Base-by-base conservation (phyloP, 2,329 filamentous ascomycete species). In the Septoria linicola region DNA sequence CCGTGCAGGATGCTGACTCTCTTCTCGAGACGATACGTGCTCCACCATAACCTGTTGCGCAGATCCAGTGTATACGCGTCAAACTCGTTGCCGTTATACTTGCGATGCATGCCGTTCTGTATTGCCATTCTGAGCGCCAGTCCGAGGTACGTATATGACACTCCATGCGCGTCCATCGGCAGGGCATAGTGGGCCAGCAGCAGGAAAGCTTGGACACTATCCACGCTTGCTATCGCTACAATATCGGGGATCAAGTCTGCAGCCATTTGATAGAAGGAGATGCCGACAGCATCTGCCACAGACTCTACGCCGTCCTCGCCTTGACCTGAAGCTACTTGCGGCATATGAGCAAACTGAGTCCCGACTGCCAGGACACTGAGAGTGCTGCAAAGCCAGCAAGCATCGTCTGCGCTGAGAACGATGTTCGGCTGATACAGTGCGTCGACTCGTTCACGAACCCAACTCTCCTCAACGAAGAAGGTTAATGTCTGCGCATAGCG, bases 81-180 rank as follows among this genome's bases (percentile, higher is more conserved):
- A 8, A 80, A 68, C 0, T 71, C 74, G 42, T 74, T 71, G 5
- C 53, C 53, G 17, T 20, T 40, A 20, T 56, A 53, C 27, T 53
- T 75, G 37, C 80, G 70, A 57, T 82, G 80, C 79, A 82, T 80
- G 13, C 80, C 80, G 59, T 82, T 82, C 55, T 81, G 79, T 13
- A 82, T 79, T 1, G 78, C 80, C 58, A 82, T 68, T 53, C 80
- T 81, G 35, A 81, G 67, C 1, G 78, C 77, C 10, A 82, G 64
- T 3, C 77, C 78, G 41, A 81, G 71, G 57, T 82, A 82, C 2
- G 77, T 79, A 57, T 81, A 82, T 2, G 76, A 77, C 16, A 82
- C 64, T 0, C 79, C 80, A 1, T 77, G 78, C 0, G 79, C 76
- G 59, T 82, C 79, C 0, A 81, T 68, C 0, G 80, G 79, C 3